Conservation (phyloP, 129 eudicot genomes). For the Flaveria bidentis region DNA sequence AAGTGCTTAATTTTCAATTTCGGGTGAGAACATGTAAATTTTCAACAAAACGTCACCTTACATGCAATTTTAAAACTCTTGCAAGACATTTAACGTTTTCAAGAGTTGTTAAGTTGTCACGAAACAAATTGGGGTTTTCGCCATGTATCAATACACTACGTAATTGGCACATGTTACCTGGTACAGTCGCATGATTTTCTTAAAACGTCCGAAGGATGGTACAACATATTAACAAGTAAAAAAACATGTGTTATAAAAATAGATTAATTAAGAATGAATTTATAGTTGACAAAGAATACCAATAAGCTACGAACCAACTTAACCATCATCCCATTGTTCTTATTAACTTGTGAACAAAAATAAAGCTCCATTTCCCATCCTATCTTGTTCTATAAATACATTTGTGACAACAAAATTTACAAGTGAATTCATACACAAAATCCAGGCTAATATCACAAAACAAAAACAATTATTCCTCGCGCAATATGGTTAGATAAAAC, state of each 20-base stretch:
- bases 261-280: not conserved
- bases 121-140: too few species aligned
- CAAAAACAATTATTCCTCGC: slow-evolving; percentile 41
- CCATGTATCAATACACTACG: too few species aligned
- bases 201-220: too few species aligned
- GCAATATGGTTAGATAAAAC: slow-evolving; percentile 61
- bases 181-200: too few species aligned
- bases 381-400: slow-evolving; percentile 39
- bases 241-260: not conserved
- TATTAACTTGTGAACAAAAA: slow-evolving; percentile 26
- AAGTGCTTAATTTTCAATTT: too few species aligned
- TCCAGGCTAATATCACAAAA: not conserved
- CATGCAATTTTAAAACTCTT: too few species aligned
- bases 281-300: not conserved
- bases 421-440: slow-evolving; percentile 27
- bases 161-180: too few species aligned
- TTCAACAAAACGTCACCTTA: too few species aligned
- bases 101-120: too few species aligned
- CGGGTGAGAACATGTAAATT: too few species aligned
- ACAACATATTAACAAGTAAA: not conserved
- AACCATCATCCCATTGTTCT: slow-evolving; percentile 9
- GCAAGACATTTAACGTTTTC: too few species aligned
- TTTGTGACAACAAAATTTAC: slow-evolving; percentile 40
- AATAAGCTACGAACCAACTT: not conserved
- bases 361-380: slow-evolving; percentile 18